Percentiles rank a stretch among this genome's conserved stretches.
Conservation (phyloP, 2,329 filamentous ascomycete species). For the Macroventuria anomochaeta region DNA sequence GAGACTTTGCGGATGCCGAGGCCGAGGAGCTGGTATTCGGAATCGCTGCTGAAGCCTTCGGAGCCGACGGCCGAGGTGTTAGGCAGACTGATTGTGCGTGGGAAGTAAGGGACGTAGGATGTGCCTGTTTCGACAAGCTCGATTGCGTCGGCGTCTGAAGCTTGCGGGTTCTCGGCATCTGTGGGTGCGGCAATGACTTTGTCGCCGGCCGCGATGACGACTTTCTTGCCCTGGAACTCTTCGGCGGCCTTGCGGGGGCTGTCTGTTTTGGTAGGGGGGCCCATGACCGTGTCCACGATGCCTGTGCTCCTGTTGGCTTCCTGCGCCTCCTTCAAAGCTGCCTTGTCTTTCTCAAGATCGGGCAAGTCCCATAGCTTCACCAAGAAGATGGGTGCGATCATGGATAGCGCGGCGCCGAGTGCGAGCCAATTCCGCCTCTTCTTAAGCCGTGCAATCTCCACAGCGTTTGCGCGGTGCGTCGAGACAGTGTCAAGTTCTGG, state of each 20-base stretch:
- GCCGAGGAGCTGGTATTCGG: conserved; percentile 87
- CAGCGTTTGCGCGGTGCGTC: conserved; percentile 42
- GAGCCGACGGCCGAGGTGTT: conserved; percentile 46
- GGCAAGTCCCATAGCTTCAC: conserved; percentile 43
- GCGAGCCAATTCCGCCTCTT: conserved; percentile 43
- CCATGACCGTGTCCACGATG: conserved; percentile 34
- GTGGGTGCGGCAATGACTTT: conserved; percentile 58
- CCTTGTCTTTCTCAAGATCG: conserved; percentile 27
- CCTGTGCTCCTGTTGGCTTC: conserved; percentile 23
- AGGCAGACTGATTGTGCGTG: conserved; percentile 71
- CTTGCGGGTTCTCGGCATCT: conserved; percentile 37
- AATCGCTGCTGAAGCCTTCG: conserved; percentile 34
- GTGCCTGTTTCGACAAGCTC: conserved; percentile 84
- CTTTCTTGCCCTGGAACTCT: conserved; percentile 61
- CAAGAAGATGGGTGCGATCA: conserved; percentile 47
- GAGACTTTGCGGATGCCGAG: conserved; percentile 88
- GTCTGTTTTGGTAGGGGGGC: conserved; percentile 38
- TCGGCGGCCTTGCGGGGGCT: conserved; percentile 41
- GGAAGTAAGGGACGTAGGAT: conserved; percentile 78
- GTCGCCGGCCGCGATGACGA: conserved; percentile 68
- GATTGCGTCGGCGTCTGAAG: conserved; percentile 60
- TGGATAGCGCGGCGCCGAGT: conserved; percentile 44
- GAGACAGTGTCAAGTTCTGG: conserved; percentile 41
- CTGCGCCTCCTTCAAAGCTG: conserved; percentile 22
- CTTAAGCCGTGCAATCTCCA: conserved; percentile 36